Conservation (phyloP, 306 rosid genomes). For the Cercis canadensis region DNA sequence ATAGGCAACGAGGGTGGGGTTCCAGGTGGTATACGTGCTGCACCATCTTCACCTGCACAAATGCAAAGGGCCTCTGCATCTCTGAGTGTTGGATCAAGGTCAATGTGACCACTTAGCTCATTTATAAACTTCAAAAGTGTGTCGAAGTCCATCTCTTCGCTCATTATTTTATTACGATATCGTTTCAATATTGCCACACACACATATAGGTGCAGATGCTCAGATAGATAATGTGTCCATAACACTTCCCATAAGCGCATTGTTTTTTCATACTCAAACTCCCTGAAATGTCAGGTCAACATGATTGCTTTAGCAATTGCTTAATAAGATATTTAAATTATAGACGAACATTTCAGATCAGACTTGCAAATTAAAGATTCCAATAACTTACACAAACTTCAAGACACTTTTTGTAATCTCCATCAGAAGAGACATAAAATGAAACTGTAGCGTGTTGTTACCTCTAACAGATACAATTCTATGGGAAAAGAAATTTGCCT, state of each 20-base stretch:
- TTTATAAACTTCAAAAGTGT: constrained; percentile 92
- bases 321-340: neutral
- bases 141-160: constrained; percentile 97
- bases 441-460: no score
- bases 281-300: constrained; percentile 59
- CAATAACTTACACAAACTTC: no score
- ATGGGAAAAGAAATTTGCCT: no score
- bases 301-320: constrained; percentile 1
- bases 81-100: constrained; percentile 76
- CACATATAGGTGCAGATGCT: constrained; percentile 91
- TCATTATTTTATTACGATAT: constrained; percentile 74
- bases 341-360: neutral
- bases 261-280: constrained; percentile 75
- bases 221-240: constrained; percentile 89
- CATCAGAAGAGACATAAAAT: no score
- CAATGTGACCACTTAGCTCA: constrained; percentile 85
- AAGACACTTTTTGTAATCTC: no score
- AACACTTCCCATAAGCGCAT: constrained; percentile 95
- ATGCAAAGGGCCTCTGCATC: constrained; percentile 92
- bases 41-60: constrained; percentile 94
- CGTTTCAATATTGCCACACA: constrained; percentile 94
- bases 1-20: constrained; percentile 94
- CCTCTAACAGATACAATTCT: no score
- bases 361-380: no score
- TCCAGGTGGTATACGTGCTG: constrained; percentile 94